These are phyloP conservation scores for Oleoguttula mirabilis DNA, from an alignment of 495 filamentous ascomycete species.

Conservation along the genomic window DNA sequence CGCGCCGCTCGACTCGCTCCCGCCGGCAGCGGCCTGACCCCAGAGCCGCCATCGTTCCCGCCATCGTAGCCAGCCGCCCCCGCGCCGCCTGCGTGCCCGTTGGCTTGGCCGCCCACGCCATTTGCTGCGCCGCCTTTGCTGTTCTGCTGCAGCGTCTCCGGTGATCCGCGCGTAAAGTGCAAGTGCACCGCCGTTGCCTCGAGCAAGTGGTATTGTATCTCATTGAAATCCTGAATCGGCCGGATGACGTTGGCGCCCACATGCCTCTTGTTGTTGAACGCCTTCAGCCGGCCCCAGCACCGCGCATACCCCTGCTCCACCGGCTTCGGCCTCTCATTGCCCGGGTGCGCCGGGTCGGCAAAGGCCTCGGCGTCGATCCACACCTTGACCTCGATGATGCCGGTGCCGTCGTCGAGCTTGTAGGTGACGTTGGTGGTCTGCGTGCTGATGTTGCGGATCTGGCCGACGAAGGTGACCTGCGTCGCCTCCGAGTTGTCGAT, in stretches of 20 bases:
- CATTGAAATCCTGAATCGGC: constrained; percentile 72
- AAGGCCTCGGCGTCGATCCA: constrained; percentile 55
- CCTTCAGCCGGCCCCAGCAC: constrained; percentile 66
- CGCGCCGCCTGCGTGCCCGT: constrained; percentile 19
- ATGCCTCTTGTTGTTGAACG: constrained; percentile 66
- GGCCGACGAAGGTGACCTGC: constrained; percentile 70
- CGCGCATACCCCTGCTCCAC: constrained; percentile 65
- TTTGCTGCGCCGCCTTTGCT: constrained; percentile 1
- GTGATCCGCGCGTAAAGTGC: constrained; percentile 66
- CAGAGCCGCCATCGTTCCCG: constrained; percentile 21
- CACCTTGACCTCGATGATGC: constrained; percentile 80
- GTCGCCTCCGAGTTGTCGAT: constrained; percentile 61
- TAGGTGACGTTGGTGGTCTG: constrained; percentile 87
- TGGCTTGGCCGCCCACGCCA: constrained; percentile 26
- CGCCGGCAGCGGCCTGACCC: constrained; percentile 29
- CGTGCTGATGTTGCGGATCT: constrained; percentile 73
- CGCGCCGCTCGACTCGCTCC: constrained; percentile 42
- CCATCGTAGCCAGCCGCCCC: constrained; percentile 21
- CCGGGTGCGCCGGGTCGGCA: constrained; percentile 17
- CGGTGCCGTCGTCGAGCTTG: constrained; percentile 90
- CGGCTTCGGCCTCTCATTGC: constrained; percentile 36
- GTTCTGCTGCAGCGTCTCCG: constrained; percentile 28
- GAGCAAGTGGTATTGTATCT: constrained; percentile 77
- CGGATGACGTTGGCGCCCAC: constrained; percentile 71
- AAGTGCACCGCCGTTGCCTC: constrained; percentile 82